Base-by-base conservation (phyloP, 192 early-diverging fungal species). In the Gaertneriomyces sp. region DNA sequence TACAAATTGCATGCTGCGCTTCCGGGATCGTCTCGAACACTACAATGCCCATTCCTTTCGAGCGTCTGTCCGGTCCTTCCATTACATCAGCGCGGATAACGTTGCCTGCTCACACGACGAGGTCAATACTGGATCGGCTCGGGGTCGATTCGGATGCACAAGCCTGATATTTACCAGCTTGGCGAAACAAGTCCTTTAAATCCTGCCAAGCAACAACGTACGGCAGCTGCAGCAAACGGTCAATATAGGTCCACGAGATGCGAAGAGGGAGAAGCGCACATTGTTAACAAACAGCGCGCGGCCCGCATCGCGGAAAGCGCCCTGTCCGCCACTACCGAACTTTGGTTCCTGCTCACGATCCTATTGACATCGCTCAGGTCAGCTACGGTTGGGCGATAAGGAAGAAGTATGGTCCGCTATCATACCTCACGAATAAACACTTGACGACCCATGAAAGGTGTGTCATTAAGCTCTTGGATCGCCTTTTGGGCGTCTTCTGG, bases 181-280 rank as follows among this genome's bases (percentile, higher is more conserved):
- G 80, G 57, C 89, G 81, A 75, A 93, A 93, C 45, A 92, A 66
- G 71, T 91, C 90, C 61, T 94, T 94, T 72, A 94, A 53, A 58
- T 94, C 91, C 74, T 94, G 89, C 91, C 91, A 93, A 40, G 83
- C 85, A 43, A 90, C 83, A 39, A 81, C 77, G 68, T 83, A 89
- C 6, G 92, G 91, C 3, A 93, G 72, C 92, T 92, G 17, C 50
- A 62, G 45, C 25, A 60, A 4, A 60, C 33, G 41, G 14, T 11
- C 50, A 33, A 17, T 40, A 60, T 59, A 14, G 39, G 11, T 49
- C 19, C 4, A 60, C 57, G 41, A 57, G 11, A n/a, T n/a, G 17
- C 40, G 16, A 40, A 38, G 4, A 16, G 16, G 0, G 14, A 4
- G 47, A 17, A 12, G 39, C 63, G 60, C 54, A 72, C 70, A 42